Base-by-base conservation (phyloP, 225 moss, liverwort and hornwort species). In the Sphagnum contortum region DNA sequence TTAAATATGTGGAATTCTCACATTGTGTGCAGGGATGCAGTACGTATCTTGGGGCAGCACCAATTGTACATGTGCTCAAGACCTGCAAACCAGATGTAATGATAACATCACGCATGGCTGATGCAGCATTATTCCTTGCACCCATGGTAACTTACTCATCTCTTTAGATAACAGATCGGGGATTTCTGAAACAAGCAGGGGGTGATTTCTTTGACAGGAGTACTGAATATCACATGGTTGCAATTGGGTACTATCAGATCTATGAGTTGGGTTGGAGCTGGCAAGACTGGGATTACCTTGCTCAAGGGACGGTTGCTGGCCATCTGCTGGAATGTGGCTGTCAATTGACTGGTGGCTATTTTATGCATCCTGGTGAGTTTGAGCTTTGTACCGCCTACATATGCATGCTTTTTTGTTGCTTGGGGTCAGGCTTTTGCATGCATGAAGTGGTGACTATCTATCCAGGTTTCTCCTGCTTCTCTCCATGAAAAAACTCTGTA, bases 221-320 rank as follows among this genome's bases (percentile, higher is more conserved):
- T 29, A 29, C 29, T 29, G 29, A 29, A 29, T 29, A 29, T 29
- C 29, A 48, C 47, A 4, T 48, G 48, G 50, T 52, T 13, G 51
- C 50, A 68, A 47, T 0, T 4, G 1, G 12, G 3, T 57, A 56
- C 55, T 3, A 3, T 56, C 80, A 91, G 91, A 76, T 91, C 57
- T 89, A 80, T 72, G 91, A 91, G 77, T 84, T 91, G 50, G 91
- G 89, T 69, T 91, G 91, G 91, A 87, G 87, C 66, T 91, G 89
- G 91, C 68, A 89, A 73, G 87, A 91, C 49, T 89, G 80, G 80
- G 67, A 67, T 62, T 68, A 71, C 64, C 81, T 91, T 75, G 87
- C 89, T 48, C 91, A 80, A 78, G 91, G 89, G 62, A 85, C 87
- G 64, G 78, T 91, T 72, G 82, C 82, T 67, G 91, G 91, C 59